A percentile compares a stretch with the other conserved stretches of the same genome.
phyloP scores from a whole-genome alignment of 805 yeast genomes.

The Nakazawaea wyomingensis region DNA sequence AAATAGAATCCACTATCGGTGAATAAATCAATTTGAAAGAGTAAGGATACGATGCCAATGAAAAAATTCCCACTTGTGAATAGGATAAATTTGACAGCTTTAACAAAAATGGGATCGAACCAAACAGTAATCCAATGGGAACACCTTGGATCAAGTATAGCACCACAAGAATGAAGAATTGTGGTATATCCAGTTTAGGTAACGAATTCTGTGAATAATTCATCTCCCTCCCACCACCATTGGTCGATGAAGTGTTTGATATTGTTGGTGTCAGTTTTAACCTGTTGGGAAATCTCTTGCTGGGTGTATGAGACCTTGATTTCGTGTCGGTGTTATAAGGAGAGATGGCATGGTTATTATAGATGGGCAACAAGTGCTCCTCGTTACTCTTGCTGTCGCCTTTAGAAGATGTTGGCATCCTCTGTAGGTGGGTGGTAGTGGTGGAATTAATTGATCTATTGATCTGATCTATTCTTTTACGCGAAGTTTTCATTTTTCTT shows the following conservation, averaged over 20 bases:
- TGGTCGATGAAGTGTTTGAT: not conserved
- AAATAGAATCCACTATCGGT: constrained; percentile 90
- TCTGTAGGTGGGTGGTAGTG: too few relatives aligned
- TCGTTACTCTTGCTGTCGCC: not conserved
- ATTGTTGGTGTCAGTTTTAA: not conserved
- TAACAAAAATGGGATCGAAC: constrained; percentile 84
- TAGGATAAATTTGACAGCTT: constrained; percentile 73
- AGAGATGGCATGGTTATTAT: constrained; percentile 1
- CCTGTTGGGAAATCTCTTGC: not conserved
- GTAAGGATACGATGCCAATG: constrained; percentile 92
- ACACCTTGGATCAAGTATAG: constrained; percentile 90
- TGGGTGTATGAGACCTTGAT: constrained; percentile 8
- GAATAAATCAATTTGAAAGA: constrained; percentile 91
- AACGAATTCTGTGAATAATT: constrained; percentile 11
- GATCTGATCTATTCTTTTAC: too few relatives aligned
- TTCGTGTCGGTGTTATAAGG: constrained; percentile 6
- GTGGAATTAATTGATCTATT: too few relatives aligned
- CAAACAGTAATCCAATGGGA: constrained; percentile 94
- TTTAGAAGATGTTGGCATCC: too few relatives aligned
- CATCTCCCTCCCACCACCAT: not conserved
- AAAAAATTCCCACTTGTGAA: constrained; percentile 85
- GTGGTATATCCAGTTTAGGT: constrained; percentile 54
- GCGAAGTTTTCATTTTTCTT: too few relatives aligned
- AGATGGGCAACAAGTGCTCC: constrained; percentile 1
- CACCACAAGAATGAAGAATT: constrained; percentile 66